A percentile compares a stretch with the other conserved stretches of the same genome.
phyloP scores from a whole-genome alignment of 805 yeast species.

The Hanseniaspora mollemarum region DNA sequence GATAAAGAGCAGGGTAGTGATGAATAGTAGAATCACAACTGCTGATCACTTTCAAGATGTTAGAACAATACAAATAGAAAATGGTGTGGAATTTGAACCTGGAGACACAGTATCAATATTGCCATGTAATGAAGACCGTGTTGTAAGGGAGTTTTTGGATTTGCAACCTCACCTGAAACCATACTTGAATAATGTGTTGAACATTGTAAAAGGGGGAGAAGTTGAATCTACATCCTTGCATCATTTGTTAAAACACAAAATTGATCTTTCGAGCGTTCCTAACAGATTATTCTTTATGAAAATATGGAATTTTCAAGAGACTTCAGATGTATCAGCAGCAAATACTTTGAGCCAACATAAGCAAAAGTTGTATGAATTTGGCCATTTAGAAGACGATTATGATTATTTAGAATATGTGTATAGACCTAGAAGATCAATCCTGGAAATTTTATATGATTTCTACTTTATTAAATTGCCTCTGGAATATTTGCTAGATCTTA shows the following conservation, averaged over 20 bases:
- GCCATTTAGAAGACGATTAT: conserved; percentile 58
- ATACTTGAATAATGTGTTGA: conserved; percentile 42
- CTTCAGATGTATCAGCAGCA: conserved; percentile 26
- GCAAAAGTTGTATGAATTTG: conserved; percentile 66
- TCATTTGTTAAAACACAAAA: conserved; percentile 59
- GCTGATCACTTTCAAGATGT: conserved; percentile 83
- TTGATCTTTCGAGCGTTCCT: conserved; percentile 76
- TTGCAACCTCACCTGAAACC: conserved; percentile 60
- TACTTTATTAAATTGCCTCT: conserved; percentile 64
- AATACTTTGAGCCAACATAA: conserved; percentile 42
- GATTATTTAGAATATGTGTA: conserved; percentile 85
- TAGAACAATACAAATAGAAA: conserved; percentile 42
- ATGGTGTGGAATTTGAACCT: conserved; percentile 38
- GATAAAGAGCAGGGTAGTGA: conserved; percentile 36
- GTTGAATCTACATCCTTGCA: conserved; percentile 48
- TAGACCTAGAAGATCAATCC: conserved; percentile 75
- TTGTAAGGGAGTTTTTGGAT: conserved; percentile 54
- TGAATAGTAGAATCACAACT: conserved; percentile 54
- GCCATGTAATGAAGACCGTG: conserved; percentile 55
- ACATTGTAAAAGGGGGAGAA: neutral
- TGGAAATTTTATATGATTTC: conserved; percentile 78
- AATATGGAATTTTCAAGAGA: conserved; percentile 50
- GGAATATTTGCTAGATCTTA: conserved; percentile 59
- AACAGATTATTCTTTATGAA: conserved; percentile 67
- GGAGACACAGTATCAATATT: conserved; percentile 76